These are phyloP conservation scores for Ailanthus altissimus DNA, from an alignment of 345 rosid genomes.

Conservation along the genomic window DNA sequence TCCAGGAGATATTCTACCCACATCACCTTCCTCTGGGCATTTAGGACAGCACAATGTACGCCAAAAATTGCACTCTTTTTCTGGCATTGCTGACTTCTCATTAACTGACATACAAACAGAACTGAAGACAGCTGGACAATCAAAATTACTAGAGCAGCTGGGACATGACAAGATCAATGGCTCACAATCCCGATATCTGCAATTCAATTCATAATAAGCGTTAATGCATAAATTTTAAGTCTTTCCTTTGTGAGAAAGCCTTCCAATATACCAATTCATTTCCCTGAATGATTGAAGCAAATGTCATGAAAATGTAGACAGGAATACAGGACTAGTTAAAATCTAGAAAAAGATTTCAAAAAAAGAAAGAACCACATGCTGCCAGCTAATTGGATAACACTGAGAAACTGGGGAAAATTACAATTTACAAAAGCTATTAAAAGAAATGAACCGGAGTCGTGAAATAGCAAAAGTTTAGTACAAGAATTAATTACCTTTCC, in stretches of 20 bases:
- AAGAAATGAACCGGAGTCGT: neutral
- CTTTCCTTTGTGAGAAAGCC: neutral
- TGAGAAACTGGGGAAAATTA: neutral
- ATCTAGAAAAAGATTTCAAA: neutral
- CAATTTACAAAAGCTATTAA: neutral
- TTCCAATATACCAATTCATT: neutral
- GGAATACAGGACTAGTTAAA: neutral
- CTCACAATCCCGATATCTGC: slow-evolving; percentile 79
- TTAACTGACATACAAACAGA: slow-evolving; percentile 42
- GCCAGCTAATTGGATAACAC: neutral
- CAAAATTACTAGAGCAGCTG: slow-evolving; percentile 72
- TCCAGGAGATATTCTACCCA: slow-evolving; percentile 67
- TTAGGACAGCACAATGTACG: slow-evolving; percentile 62
- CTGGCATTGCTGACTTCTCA: slow-evolving; percentile 39
- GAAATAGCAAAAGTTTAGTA: neutral
- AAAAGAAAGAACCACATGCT: neutral
- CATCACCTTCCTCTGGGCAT: slow-evolving; percentile 69
- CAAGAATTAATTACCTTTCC: slow-evolving; percentile 57
- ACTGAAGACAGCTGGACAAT: slow-evolving; percentile 68
- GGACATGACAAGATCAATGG: slow-evolving; percentile 81
- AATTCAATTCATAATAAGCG: slow-evolving; percentile 14
- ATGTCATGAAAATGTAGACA: neutral
- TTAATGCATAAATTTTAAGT: neutral
- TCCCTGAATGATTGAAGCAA: slow-evolving; percentile 1
- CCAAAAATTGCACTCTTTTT: slow-evolving; percentile 68